Conservation (phyloP, 495 filamentous ascomycete genomes). For the Chaetomidium leptoderma region DNA sequence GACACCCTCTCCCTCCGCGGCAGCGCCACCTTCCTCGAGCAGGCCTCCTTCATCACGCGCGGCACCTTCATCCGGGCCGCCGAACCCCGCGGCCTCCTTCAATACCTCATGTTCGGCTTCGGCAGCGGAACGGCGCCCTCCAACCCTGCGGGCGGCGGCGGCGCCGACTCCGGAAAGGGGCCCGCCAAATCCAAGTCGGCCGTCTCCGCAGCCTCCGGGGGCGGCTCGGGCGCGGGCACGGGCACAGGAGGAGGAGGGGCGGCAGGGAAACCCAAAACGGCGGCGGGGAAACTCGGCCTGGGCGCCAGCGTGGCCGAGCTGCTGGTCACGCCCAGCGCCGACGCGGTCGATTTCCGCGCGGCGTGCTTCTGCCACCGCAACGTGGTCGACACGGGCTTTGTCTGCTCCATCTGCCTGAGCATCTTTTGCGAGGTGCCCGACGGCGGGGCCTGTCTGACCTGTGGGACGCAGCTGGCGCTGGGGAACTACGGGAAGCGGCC, state of each 20-base stretch:
- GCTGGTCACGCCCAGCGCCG: constrained; percentile 72
- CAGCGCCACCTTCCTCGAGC: constrained; percentile 82
- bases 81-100: constrained; percentile 61
- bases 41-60: constrained; percentile 83
- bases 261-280: not conserved
- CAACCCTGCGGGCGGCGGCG: constrained; percentile 5
- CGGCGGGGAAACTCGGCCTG: constrained; percentile 8
- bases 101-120: constrained; percentile 96
- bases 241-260: constrained; percentile 45
- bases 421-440: constrained; percentile 52
- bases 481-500: constrained; percentile 71
- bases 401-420: constrained; percentile 92
- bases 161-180: not conserved
- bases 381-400: constrained; percentile 88
- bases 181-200: not conserved
- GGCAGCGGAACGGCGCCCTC: constrained; percentile 39
- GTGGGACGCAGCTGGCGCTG: constrained; percentile 74
- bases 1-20: constrained; percentile 84
- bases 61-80: constrained; percentile 79
- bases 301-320: constrained; percentile 26
- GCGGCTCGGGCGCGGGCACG: not conserved
- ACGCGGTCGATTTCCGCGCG: constrained; percentile 89
- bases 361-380: constrained; percentile 94
- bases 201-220: constrained; percentile 47
- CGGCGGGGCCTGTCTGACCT: constrained; percentile 78